Evolutionary conservation across 2,329 filamentous ascomycete species (phyloP), one percentile per base, ranked within the genome.

Genomic region (Scytalidium lignicola): DNA sequence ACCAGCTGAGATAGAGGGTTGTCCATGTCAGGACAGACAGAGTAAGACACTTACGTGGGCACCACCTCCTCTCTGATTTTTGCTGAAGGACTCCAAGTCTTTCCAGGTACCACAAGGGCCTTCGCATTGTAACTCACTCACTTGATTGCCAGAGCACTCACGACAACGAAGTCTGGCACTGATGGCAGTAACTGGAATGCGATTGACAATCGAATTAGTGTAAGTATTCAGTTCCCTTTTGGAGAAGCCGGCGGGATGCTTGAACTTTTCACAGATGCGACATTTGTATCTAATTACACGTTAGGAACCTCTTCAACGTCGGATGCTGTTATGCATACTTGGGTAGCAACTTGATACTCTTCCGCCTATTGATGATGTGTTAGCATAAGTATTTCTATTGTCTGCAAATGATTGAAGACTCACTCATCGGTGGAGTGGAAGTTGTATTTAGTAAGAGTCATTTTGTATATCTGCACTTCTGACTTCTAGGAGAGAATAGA

Each of bases 31-130:
- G 26, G 7, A 28, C 13, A 7, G 12, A 37, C 6, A 22, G n/a
- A 4, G n/a, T 4, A 17, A 37, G 19, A 15, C 48, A 19, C 50
- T 48, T 51, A 64, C 73, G 52, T 70, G 21, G 70, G 71, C 37
- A 56, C 59, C 49, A 74, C 67, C 39, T 22, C 58, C 64, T 13
- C 75, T 68, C 62, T 78, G 72, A 6, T 55, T 55, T 53, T 76
- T 80, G 17, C 72, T 70, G 54, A 79, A 82, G 0, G 66, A 64
- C 5, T 74, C 70, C 2, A 78, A 49, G 0, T 66, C 64, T 55
- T 78, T 78, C 2, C 63, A 67, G 49, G 68, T 58, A 18, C 67
- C 60, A 57, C 79, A 82, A 37, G 56, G 58, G 32, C 70, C 63
- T 26, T 55, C 58, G 55, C 78, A 82, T 8, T 66, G 63, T 22